Base-by-base conservation (phyloP, 2,329 filamentous ascomycete species). In the Epichloe bromicola region DNA sequence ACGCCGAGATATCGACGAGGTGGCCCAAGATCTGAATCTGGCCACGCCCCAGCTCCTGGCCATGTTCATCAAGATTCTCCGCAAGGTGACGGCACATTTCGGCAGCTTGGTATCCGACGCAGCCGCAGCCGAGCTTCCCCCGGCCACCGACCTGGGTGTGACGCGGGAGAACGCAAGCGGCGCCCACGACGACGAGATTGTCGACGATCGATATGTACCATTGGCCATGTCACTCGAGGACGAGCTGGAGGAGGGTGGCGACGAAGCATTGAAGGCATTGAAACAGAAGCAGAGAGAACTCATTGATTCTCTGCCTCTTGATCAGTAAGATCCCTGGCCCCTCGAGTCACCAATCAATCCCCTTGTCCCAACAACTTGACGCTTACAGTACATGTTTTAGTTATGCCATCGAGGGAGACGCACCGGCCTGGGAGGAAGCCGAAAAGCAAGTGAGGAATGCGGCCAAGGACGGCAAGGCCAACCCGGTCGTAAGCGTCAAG, bases 21-120 rank as follows among this genome's bases (percentile, higher is more conserved):
- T 96, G 8, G 85, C 90, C 55, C 81, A 83, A 55, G 93, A 98
- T 62, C 69, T 95, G 3, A 77, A 76, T 7, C 70, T 96, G 5
- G 80, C 80, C 1, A 77, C 80, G 2, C 84, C 82, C 43, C 93
- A 97, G 70, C 73, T 96, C 3, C 74, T 98, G 55, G 90, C 91
- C 54, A 95, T 97, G 85, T 97, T 98, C 67, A 88, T 95, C 66
- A 98, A 98, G 74, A 85, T 95, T 54, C 77, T 96, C 53, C 82
- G 89, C 57, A 97, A 97, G 71, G 78, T 95, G 39, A 86, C 86
- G 3, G 75, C 78, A 3, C 80, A 90, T 63, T 93, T 98, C 68
- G 79, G 82, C 34, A 72, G 75, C 3, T 69, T 97, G 1, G 76
- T 96, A 3, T 80, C 88, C 41, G 81, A 80, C 3, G 88, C 87